Evolutionary conservation across 1,139 yeast species (phyloP).

Genomic region (Komagataea norvegica): DNA sequence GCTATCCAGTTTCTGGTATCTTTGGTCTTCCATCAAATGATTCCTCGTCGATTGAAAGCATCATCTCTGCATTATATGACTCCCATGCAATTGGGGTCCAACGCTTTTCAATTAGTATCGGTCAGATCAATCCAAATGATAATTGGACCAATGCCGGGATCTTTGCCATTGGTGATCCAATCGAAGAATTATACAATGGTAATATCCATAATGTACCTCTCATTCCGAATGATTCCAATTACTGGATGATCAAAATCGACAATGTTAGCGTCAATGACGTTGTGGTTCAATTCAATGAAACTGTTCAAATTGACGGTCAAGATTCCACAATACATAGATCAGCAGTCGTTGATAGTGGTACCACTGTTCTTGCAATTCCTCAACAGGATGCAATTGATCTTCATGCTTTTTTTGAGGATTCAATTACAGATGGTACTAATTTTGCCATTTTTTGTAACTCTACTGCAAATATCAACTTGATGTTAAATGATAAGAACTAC

Average conservation of each 20-base stretch:
- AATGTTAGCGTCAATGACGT: conserved; percentile 34
- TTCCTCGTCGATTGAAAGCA: conserved; percentile 33
- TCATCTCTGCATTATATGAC: conserved; percentile 36
- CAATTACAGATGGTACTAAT: conserved; percentile 52
- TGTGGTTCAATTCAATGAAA: conserved; percentile 30
- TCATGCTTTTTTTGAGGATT: conserved; percentile 46
- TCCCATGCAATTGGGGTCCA: conserved; percentile 34
- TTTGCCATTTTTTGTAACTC: conserved; percentile 58
- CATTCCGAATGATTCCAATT: conserved; percentile 35
- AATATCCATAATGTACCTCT: conserved; percentile 40
- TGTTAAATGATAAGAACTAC: conserved; percentile 42
- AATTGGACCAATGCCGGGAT: conserved; percentile 36
- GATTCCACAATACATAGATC: conserved; percentile 31
- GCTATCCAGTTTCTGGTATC: conserved; percentile 55
- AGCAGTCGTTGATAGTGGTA: conserved; percentile 62
- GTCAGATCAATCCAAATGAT: conserved; percentile 31
- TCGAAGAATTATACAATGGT: conserved; percentile 38
- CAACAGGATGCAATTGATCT: conserved; percentile 49
- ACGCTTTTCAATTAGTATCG: conserved; percentile 41
- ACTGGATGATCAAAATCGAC: conserved; percentile 51
- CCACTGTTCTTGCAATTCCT: conserved; percentile 57
- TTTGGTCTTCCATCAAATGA: conserved; percentile 49
- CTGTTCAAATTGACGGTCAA: conserved; percentile 19
- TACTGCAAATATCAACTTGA: conserved; percentile 35
- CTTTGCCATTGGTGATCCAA: conserved; percentile 42